A percentile compares a stretch with the other conserved stretches of the same genome.
phyloP scores from a whole-genome alignment of 306 rosid genomes.

The Vicia faba region DNA sequence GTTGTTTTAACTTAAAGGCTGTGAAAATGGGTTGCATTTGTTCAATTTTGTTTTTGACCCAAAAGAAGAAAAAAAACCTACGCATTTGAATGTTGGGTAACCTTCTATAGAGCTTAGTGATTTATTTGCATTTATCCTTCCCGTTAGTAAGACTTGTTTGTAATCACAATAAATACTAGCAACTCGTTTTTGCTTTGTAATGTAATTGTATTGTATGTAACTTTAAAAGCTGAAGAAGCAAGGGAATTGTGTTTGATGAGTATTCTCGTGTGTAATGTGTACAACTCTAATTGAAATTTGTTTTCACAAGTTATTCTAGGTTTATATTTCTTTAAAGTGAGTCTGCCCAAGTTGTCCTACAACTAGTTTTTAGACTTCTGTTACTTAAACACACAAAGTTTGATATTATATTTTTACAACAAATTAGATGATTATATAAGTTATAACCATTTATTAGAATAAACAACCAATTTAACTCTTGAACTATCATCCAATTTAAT shows the following conservation, averaged over 20 bases:
- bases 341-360: background rate
- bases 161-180: conserved; percentile 17
- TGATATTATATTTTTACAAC: too few species aligned
- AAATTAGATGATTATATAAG: too few species aligned
- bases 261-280: background rate
- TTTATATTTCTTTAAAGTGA: too few species aligned
- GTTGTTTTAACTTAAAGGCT: conserved; percentile 3
- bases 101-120: background rate
- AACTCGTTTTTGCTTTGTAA: conserved; percentile 12
- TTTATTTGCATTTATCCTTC: conserved; percentile 9
- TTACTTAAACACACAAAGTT: too few species aligned
- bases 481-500: too few species aligned
- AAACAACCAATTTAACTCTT: too few species aligned
- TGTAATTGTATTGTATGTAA: conserved; percentile 5
- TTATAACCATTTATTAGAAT: too few species aligned
- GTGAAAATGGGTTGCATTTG: background rate
- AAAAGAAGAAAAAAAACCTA: background rate
- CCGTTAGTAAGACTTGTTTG: background rate
- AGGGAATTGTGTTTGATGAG: background rate
- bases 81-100: conserved; percentile 1
- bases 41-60: background rate
- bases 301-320: background rate
- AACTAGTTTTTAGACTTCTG: too few species aligned
- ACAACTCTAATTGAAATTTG: background rate
- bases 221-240: conserved; percentile 13